Evolutionary conservation across 139 green algal genomes (phyloP).

Genomic region (Chlamydomonas sp.): DNA sequence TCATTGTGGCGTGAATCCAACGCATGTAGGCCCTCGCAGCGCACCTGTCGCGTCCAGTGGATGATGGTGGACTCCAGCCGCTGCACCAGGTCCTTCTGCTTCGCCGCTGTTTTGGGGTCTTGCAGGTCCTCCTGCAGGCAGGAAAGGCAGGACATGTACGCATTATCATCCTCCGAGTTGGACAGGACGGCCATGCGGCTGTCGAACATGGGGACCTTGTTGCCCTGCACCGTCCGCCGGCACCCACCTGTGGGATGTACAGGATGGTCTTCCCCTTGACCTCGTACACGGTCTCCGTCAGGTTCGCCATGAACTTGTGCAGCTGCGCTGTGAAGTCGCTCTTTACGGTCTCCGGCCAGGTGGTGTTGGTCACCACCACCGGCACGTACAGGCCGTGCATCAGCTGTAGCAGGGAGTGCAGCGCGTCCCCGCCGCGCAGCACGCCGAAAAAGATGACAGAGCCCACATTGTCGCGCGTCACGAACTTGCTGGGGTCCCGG

Average conservation of each 20-base stretch:
- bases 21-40: not conserved
- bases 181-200: constrained; percentile 83
- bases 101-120: constrained; percentile 71
- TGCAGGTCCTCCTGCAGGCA: constrained; percentile 60
- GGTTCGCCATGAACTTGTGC: constrained; percentile 85
- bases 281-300: constrained; percentile 82
- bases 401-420: constrained; percentile 75
- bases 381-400: constrained; percentile 82
- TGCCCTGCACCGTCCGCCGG: not conserved
- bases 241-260: constrained; percentile 74
- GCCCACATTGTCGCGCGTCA: constrained; percentile 68
- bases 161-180: constrained; percentile 67
- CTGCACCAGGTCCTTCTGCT: constrained; percentile 89
- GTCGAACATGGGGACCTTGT: constrained; percentile 32
- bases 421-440: constrained; percentile 47
- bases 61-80: constrained; percentile 86
- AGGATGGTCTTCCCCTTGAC: constrained; percentile 82
- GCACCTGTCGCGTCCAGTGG: constrained; percentile 85
- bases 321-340: constrained; percentile 78
- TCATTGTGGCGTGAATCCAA: too few relatives aligned
- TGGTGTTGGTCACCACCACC: constrained; percentile 66
- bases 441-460: constrained; percentile 63
- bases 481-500: constrained; percentile 66
- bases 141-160: constrained; percentile 80
- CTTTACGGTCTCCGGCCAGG: constrained; percentile 80